Evolutionary conservation across 2,329 filamentous ascomycete genomes (phyloP).

Genomic region (Arthrobotrys conoides): DNA sequence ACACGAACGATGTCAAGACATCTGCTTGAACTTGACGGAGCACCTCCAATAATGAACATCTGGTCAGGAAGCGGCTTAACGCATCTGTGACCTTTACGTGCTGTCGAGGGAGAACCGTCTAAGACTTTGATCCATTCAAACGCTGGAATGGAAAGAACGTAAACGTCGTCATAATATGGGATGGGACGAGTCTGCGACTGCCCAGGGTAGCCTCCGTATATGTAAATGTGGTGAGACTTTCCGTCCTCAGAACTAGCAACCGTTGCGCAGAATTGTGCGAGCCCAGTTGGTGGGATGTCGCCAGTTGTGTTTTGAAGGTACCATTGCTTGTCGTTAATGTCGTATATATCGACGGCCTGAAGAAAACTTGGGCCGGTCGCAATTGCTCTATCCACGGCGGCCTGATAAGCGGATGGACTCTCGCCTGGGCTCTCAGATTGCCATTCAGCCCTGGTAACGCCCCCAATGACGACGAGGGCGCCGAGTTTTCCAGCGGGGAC

Average conservation of each 20-base stretch:
- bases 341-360: slow-evolving; percentile 62
- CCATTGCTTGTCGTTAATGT: slow-evolving; percentile 62
- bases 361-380: slow-evolving; percentile 60
- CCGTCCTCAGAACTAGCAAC: slow-evolving; percentile 62
- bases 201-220: slow-evolving; percentile 63
- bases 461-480: slow-evolving; percentile 63
- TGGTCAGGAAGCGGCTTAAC: slow-evolving; percentile 66
- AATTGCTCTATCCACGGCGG: slow-evolving; percentile 30
- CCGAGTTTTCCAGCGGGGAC: slow-evolving; percentile 63
- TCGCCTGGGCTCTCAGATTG: slow-evolving; percentile 4
- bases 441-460: slow-evolving; percentile 53
- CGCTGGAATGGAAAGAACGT: slow-evolving; percentile 64
- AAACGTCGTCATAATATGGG: slow-evolving; percentile 62
- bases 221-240: slow-evolving; percentile 63
- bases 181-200: slow-evolving; percentile 33
- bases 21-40: slow-evolving; percentile 16
- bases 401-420: neutral
- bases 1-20: slow-evolving; percentile 65
- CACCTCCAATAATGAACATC: slow-evolving; percentile 64
- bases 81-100: slow-evolving; percentile 63
- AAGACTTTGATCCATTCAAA: slow-evolving; percentile 64
- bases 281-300: slow-evolving; percentile 60
- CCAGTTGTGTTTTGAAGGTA: slow-evolving; percentile 57
- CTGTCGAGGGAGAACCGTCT: slow-evolving; percentile 48
- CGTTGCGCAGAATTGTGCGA: slow-evolving; percentile 63